Evolutionary conservation across 2,329 filamentous ascomycete genomes (phyloP), one percentile per base, ranked within the genome.

Genomic region (Scopulariopsis brevicaulis): DNA sequence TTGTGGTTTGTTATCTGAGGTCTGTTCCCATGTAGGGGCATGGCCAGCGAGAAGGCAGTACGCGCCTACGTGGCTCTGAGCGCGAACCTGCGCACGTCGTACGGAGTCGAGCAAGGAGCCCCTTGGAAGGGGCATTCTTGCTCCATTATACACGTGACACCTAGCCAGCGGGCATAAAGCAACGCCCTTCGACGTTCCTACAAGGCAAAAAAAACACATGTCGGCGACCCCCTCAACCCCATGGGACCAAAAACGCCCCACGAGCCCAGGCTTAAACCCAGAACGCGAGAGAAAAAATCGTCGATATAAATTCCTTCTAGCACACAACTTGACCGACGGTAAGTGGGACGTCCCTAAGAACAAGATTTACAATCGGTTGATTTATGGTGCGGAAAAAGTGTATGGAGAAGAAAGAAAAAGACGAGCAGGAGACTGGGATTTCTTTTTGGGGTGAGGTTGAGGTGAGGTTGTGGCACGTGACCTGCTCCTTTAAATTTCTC

Each of bases 371-470:
- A 52, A 37, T 40, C 56, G 56, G 37, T 58, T 58, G 56, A 58
- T 58, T 58, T 58, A 58, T 58, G 51, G 56, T 58, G 56, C 56
- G 40, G n/a, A 1, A 40, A 25, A 50, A 32, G 35, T 58, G 51
- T 54, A 54, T 18, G 34, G 40, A 50, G 52, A 51, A 58, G 54
- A 34, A 48, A 25, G n/a, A 54, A 32, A 35, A 54, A 37, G 24
- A 58, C 11, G 24, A 57, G 24, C 1, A 20, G 14, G 46, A 43
- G 32, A 24, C 12, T 1, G 12, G 22, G 14, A 50, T 24, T 22
- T 24, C 7, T 50, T 4, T 14, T 7, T n/a, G 20, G 12, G n/a
- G 24, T 50, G 46, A 50, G 20, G 46, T 50, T 8, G 46, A 50
- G 43, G 37, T 40, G 14, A 11, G 20, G 46, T 3, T 11, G 8